Evolutionary conservation across 306 rosid genomes (phyloP).

Genomic region (Mucuna pruriens): DNA sequence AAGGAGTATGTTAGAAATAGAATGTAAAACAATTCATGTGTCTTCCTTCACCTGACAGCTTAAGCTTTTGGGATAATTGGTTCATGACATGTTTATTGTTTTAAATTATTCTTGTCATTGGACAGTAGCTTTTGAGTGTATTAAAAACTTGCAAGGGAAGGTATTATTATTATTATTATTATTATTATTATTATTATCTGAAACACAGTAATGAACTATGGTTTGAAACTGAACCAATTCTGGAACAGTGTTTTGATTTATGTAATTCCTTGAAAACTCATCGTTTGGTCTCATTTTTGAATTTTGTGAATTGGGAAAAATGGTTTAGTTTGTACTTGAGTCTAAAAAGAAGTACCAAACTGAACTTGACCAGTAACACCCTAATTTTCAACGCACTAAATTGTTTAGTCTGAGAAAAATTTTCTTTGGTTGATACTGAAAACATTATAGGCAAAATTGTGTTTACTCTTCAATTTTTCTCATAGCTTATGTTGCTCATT

Average conservation of each 20-base stretch:
- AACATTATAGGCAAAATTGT: background rate
- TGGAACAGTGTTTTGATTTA: constrained; percentile 5
- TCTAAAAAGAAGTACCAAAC: background rate
- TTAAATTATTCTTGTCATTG: constrained; percentile 2
- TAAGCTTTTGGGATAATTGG: background rate
- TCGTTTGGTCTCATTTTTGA: constrained; percentile 11
- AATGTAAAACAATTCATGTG: background rate
- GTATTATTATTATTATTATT: constrained; percentile 18
- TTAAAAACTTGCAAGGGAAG: constrained; percentile 14
- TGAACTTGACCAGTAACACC: background rate
- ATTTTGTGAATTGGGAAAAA: background rate
- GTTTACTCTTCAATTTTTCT: background rate
- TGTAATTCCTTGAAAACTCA: constrained; percentile 11
- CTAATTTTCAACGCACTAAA: background rate
- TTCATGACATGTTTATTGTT: constrained; percentile 6
- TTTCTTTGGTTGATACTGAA: constrained; percentile 22
- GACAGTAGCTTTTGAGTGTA: constrained; percentile 2
- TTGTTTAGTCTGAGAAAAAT: background rate
- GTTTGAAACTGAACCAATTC: constrained; percentile 5
- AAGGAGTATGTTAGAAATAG: background rate
- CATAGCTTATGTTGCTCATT: background rate
- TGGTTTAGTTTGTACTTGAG: constrained; percentile 19
- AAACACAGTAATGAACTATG: constrained; percentile 10
- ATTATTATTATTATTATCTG: constrained; percentile 9
- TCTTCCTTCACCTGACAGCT: background rate